Base-by-base conservation (phyloP, 768 basidiomycete genomes). In the Hypsizygus marmoreus region DNA sequence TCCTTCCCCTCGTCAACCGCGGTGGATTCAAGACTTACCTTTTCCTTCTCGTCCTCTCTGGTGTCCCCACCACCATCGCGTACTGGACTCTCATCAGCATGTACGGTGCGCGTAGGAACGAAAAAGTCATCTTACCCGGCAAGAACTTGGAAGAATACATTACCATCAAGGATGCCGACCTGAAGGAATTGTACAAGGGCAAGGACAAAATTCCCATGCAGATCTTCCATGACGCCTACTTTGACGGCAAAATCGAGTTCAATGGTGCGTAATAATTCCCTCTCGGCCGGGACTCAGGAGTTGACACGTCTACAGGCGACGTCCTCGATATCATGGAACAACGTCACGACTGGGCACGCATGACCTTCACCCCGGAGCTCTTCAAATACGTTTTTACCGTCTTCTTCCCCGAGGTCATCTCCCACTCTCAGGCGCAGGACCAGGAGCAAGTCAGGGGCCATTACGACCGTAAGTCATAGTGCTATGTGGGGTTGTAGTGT, bases 201-300 rank as follows among this genome's bases (percentile, higher is more conserved):
- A 89, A 85, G 69, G 80, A 84, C 57, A 98, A 97, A 70, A 97
- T 99, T 47, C 94, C 94, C 40, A 95, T 97, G 86, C 95, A 99
- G 70, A 71, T 89, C 55, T 95, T 97, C 77, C 87, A 98, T 63
- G 97, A 99, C 74, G 91, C 92, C 52, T 98, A 88, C 72, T 97
- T 99, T 64, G 93, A 95, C 39, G 86, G 86, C 38, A 97, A 97
- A 71, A 82, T 95, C 50, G 95, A 97, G 45, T 89, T 99, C 66
- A 99, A 97, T 40, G 94, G 95, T 89, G 33, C 30, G 77, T 66
- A 9, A 43, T 37, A 13, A 49, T 33, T 14, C 3, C 43, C 17
- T 43, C 23, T 52, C 13, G 42, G 17, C 38, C 33, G 16, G 11
- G 49, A 11, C 35, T 34, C 14, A 29, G 3, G 22, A 20, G 7